These are phyloP conservation scores for Penicillium sp. DNA, from an alignment of 2,329 filamentous ascomycete species.

Conservation along the genomic window DNA sequence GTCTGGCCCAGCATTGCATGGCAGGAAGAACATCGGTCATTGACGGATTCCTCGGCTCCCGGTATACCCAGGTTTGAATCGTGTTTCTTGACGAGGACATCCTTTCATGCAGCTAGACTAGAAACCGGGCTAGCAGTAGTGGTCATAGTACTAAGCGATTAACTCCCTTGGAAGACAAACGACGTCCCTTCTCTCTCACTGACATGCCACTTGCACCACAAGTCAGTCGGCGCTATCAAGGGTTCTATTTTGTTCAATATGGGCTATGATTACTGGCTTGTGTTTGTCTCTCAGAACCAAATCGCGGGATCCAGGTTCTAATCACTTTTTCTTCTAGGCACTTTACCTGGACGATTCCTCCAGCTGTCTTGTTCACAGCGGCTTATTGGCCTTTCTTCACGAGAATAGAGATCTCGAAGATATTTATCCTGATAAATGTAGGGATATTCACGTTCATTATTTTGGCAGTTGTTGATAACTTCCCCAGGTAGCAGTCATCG, in stretches of 20 bases:
- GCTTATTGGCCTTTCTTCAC: constrained; percentile 68
- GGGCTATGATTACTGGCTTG: constrained; percentile 8
- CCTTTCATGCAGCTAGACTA: background rate
- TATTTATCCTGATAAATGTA: constrained; percentile 63
- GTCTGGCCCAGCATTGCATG: background rate
- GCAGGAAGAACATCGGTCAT: background rate
- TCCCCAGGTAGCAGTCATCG: constrained; percentile 65
- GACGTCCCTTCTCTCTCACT: background rate
- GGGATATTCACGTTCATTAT: constrained; percentile 3
- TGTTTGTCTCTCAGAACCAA: background rate
- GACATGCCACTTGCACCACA: constrained; percentile 3
- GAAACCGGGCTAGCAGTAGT: background rate
- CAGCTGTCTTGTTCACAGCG: constrained; percentile 64
- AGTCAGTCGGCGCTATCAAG: constrained; percentile 2
- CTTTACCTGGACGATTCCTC: constrained; percentile 70
- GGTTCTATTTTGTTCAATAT: background rate
- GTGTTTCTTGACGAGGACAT: background rate
- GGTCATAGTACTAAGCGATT: background rate
- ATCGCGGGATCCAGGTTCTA: background rate
- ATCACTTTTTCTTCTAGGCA: constrained; percentile 54
- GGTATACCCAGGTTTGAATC: background rate
- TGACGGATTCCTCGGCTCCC: background rate
- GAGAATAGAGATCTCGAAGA: constrained; percentile 67
- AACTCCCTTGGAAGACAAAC: background rate
- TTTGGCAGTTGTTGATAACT: background rate